Percentiles rank a stretch among this genome's conserved stretches.
Conservation (phyloP, 495 filamentous ascomycete genomes). For the Melanomma pulvis-pyrius region DNA sequence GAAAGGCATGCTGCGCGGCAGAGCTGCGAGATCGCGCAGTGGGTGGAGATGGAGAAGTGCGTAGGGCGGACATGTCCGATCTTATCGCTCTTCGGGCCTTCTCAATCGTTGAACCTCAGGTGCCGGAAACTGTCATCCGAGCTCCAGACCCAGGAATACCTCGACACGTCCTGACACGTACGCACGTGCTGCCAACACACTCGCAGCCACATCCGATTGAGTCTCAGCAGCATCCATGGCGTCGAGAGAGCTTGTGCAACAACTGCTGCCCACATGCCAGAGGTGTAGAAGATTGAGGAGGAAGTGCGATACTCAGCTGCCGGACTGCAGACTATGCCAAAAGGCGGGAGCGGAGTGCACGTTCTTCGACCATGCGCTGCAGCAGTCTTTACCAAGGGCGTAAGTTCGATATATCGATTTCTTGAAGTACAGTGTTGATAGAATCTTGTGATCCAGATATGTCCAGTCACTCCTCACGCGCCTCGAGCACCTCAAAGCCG, state of each 20-base stretch:
- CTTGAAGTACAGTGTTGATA: no score
- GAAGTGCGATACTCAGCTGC: conserved; percentile 21
- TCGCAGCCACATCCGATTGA: not conserved
- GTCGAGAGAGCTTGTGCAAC: conserved; percentile 12
- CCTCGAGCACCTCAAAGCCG: not conserved
- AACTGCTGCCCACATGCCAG: conserved; percentile 13
- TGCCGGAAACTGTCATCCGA: not conserved
- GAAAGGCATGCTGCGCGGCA: not conserved
- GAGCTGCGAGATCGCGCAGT: not conserved
- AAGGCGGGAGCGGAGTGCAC: conserved; percentile 20
- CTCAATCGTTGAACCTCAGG: not conserved
- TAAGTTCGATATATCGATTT: not conserved
- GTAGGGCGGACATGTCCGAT: conserved; percentile 8
- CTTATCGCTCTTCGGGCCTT: not conserved
- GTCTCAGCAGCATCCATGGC: not conserved
- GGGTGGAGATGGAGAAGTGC: conserved; percentile 1
- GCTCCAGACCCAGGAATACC: no score
- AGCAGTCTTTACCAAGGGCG: conserved; percentile 20
- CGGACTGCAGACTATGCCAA: conserved; percentile 17
- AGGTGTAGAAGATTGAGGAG: conserved; percentile 18
- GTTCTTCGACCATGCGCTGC: conserved; percentile 17
- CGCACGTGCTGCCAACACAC: not conserved
- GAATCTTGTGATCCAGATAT: no score
- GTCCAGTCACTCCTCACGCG: not conserved
- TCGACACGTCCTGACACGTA: no score